A percentile compares a stretch with the other conserved stretches of the same genome.
Evolutionary conservation across 1,284 basidiomycete genomes (phyloP).

Genomic region (Pseudozyma thailandica): DNA sequence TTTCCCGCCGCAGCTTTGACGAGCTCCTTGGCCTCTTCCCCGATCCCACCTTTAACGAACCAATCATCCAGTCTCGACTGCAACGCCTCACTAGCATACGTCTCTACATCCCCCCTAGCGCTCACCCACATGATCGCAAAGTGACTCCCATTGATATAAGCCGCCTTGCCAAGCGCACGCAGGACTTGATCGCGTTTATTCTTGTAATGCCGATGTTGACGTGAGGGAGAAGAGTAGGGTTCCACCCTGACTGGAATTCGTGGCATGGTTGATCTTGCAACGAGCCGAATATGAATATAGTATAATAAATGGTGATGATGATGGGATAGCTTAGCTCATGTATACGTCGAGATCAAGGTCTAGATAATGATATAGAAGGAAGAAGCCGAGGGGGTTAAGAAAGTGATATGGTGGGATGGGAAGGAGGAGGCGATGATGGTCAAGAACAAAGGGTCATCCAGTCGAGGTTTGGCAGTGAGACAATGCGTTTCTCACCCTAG

Average conservation of each 20-base stretch:
- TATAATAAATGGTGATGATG: background rate
- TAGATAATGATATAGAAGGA: background rate
- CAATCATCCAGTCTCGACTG: constrained; percentile 59
- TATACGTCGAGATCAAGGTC: background rate
- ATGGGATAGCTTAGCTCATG: background rate
- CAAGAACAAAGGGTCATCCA: no score
- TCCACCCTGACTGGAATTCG: constrained; percentile 72
- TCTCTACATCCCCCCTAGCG: constrained; percentile 72
- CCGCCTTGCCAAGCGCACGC: constrained; percentile 70
- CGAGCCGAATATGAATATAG: background rate
- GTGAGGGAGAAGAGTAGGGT: constrained; percentile 71
- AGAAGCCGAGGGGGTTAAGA: background rate
- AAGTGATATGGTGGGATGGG: no score
- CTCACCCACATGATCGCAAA: constrained; percentile 72
- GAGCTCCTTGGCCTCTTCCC: constrained; percentile 56
- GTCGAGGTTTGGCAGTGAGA: no score
- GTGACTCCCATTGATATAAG: constrained; percentile 72
- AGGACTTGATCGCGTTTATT: constrained; percentile 72
- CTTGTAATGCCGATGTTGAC: constrained; percentile 72
- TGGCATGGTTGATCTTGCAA: constrained; percentile 68
- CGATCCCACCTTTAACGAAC: constrained; percentile 62
- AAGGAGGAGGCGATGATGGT: no score
- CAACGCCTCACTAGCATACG: constrained; percentile 70
- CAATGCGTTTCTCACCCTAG: no score
- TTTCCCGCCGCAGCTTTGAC: constrained; percentile 17